These are phyloP conservation scores for Magnusiomyces fungicola DNA, from an alignment of 1,139 yeast genomes.

Conservation along the genomic window DNA sequence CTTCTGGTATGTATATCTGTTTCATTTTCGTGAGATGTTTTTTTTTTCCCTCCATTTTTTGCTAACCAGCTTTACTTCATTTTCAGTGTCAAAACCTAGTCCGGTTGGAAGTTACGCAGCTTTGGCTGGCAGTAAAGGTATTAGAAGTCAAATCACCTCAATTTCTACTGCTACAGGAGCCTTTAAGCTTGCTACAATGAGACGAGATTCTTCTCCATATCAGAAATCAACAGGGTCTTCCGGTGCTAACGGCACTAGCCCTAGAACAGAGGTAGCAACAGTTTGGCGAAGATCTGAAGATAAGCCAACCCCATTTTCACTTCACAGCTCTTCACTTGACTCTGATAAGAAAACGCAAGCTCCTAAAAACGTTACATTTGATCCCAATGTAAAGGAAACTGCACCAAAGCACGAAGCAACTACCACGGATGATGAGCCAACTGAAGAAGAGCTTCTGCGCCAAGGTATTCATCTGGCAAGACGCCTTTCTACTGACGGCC, in stretches of 20 bases:
- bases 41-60: not conserved
- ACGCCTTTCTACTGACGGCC: slow-evolving; percentile 25
- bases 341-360: not conserved
- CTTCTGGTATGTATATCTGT: slow-evolving; percentile 9
- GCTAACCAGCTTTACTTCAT: not conserved
- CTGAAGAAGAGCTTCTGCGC: slow-evolving; percentile 34
- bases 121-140: slow-evolving; percentile 6
- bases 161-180: slow-evolving; percentile 31
- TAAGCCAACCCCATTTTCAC: not conserved
- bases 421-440: slow-evolving; percentile 9
- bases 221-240: slow-evolving; percentile 2
- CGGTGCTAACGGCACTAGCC: slow-evolving; percentile 2
- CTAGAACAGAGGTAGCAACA: slow-evolving; percentile 6
- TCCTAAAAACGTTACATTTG: slow-evolving; percentile 7
- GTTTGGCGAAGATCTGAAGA: slow-evolving; percentile 10
- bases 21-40: slow-evolving; percentile 8
- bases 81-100: slow-evolving; percentile 13
- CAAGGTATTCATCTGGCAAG: slow-evolving; percentile 33
- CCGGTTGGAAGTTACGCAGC: slow-evolving; percentile 14
- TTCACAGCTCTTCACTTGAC: not conserved
- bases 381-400: slow-evolving; percentile 9
- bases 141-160: slow-evolving; percentile 11
- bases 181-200: slow-evolving; percentile 30
- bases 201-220: slow-evolving; percentile 2
- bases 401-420: slow-evolving; percentile 7